A percentile compares a stretch with the other conserved stretches of the same genome.
phyloP scores from a whole-genome alignment of 805 yeast genomes.

The Yarrowia bubula region DNA sequence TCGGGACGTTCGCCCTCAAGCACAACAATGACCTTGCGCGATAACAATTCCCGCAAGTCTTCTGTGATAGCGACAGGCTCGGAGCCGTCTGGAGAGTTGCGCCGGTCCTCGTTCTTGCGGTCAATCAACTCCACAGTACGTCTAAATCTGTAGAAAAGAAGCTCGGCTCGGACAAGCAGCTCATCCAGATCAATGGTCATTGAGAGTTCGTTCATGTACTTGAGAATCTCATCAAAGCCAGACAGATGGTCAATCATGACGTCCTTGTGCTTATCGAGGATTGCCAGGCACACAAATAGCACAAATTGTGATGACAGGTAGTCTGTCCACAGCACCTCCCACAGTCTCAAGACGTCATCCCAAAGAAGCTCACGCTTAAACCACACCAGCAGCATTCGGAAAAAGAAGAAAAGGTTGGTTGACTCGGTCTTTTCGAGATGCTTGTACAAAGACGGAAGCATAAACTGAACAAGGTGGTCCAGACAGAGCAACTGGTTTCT shows the following conservation, averaged over 20 bases:
- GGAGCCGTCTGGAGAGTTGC: constrained; percentile 9
- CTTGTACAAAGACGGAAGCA: constrained; percentile 79
- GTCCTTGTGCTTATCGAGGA: constrained; percentile 81
- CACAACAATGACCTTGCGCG: constrained; percentile 60
- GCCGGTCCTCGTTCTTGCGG: constrained; percentile 35
- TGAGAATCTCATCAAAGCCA: constrained; percentile 86
- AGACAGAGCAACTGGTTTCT: constrained; percentile 79
- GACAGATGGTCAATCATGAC: constrained; percentile 70
- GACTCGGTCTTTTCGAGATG: constrained; percentile 88
- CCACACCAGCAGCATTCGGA: constrained; percentile 94
- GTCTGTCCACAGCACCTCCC: constrained; percentile 94
- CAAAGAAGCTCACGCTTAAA: constrained; percentile 86
- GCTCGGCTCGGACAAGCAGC: constrained; percentile 77
- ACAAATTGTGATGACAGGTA: constrained; percentile 83
- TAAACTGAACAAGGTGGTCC: constrained; percentile 81
- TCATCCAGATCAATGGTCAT: constrained; percentile 74
- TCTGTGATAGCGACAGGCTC: constrained; percentile 41
- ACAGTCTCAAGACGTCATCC: constrained; percentile 70
- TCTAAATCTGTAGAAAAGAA: constrained; percentile 74
- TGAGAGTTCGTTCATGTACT: constrained; percentile 86
- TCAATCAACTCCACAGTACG: constrained; percentile 80
- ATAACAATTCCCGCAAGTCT: constrained; percentile 59
- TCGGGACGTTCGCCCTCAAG: constrained; percentile 50
- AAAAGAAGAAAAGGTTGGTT: constrained; percentile 86
- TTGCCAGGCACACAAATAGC: constrained; percentile 79